phyloP scores from a whole-genome alignment of 1,284 basidiomycete genomes.

The Ustilago trichophora region DNA sequence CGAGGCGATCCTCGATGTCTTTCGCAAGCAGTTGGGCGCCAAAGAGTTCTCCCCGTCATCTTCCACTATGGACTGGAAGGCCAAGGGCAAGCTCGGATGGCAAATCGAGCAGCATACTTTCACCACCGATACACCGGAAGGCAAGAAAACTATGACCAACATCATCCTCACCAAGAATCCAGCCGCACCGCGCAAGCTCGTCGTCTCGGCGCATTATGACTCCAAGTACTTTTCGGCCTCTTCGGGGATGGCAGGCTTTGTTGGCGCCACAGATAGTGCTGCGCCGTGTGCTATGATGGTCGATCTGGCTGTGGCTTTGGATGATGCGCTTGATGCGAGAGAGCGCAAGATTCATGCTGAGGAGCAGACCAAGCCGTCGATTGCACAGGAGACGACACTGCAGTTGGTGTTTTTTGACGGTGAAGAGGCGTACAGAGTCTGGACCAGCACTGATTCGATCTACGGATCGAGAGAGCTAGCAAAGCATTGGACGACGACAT shows the following conservation, averaged over 20 bases:
- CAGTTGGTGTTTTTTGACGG: constrained; percentile 98
- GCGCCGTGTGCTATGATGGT: constrained; percentile 84
- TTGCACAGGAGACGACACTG: constrained; percentile 79
- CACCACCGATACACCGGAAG: constrained; percentile 76
- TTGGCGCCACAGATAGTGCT: constrained; percentile 97
- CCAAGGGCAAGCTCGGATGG: constrained; percentile 46
- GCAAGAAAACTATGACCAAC: constrained; percentile 83
- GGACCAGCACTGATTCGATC: constrained; percentile 89
- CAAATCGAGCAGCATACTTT: constrained; percentile 53
- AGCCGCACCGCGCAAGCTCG: constrained; percentile 80
- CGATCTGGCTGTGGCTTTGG: constrained; percentile 58
- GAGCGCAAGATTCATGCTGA: constrained; percentile 31
- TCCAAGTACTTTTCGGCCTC: constrained; percentile 89
- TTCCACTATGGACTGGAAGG: constrained; percentile 3
- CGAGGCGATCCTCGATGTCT: constrained; percentile 44
- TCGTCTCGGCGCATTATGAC: constrained; percentile 94
- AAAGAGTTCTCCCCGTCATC: constrained; percentile 3
- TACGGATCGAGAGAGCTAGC: constrained; percentile 77
- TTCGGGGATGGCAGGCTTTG: constrained; percentile 74
- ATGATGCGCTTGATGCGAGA: constrained; percentile 49
- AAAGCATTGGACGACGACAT: constrained; percentile 36
- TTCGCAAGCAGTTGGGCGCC: constrained; percentile 30
- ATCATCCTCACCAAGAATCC: constrained; percentile 90
- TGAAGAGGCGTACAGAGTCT: constrained; percentile 91
- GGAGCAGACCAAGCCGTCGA: constrained; percentile 1